Evolutionary conservation across 495 filamentous ascomycete species (phyloP).

Genomic region (Penicillium argentinense): DNA sequence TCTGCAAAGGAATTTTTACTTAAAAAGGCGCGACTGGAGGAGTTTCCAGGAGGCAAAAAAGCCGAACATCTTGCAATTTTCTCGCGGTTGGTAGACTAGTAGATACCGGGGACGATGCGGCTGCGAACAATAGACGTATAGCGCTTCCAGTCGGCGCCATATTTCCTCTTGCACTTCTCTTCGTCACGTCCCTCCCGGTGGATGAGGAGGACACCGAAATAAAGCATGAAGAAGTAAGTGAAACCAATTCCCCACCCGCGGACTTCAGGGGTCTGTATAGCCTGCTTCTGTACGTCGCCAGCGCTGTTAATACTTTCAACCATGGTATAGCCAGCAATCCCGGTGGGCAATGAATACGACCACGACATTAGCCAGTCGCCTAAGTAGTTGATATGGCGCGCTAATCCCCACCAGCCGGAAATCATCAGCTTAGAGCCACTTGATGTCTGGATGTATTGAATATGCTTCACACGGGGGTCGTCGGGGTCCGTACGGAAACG

Average conservation of each 20-base stretch:
- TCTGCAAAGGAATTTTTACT: no score
- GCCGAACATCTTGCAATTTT: no score
- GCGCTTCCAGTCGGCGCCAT: constrained; percentile 82
- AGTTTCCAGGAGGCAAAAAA: no score
- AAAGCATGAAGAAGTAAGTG: constrained; percentile 85
- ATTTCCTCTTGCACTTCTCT: constrained; percentile 78
- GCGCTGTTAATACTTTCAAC: constrained; percentile 33
- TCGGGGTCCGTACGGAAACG: constrained; percentile 75
- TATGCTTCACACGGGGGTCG: constrained; percentile 65
- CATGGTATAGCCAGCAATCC: constrained; percentile 69
- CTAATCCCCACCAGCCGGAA: constrained; percentile 84
- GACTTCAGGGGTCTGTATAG: constrained; percentile 59
- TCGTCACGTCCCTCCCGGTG: constrained; percentile 83
- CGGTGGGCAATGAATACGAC: constrained; percentile 81
- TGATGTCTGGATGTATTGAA: constrained; percentile 78
- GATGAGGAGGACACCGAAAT: constrained; percentile 78
- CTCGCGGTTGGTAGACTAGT: no score
- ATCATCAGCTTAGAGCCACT: constrained; percentile 70
- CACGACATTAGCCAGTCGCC: constrained; percentile 88
- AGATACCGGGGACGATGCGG: constrained; percentile 78
- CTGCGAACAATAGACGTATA: constrained; percentile 74
- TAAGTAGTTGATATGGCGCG: constrained; percentile 86
- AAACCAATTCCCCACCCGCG: constrained; percentile 71
- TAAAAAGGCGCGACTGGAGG: no score
- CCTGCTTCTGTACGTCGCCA: constrained; percentile 45